These are phyloP conservation scores for Sesbania bispinosa DNA, from an alignment of 306 rosid species.

Conservation along the genomic window DNA sequence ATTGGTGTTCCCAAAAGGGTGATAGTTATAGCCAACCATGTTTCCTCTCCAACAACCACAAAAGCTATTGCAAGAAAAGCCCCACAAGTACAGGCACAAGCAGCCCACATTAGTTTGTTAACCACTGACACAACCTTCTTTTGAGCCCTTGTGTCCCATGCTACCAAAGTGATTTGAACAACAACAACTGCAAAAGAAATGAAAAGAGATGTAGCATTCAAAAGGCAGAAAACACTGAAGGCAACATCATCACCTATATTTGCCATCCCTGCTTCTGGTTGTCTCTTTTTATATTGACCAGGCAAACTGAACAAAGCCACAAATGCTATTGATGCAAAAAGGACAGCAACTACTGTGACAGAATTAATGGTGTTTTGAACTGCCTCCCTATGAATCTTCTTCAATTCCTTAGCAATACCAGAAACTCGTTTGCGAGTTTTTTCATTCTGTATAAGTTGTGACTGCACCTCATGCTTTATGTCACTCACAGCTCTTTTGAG, in stretches of 20 bases:
- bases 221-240: constrained; percentile 68
- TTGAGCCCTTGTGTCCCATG: constrained; percentile 95
- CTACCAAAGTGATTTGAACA: constrained; percentile 96
- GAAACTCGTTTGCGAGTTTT: constrained; percentile 73
- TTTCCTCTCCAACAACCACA: constrained; percentile 68
- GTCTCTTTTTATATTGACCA: constrained; percentile 47
- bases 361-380: constrained; percentile 85
- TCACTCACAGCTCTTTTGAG: constrained; percentile 93
- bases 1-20: constrained; percentile 73
- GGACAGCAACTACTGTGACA: constrained; percentile 80
- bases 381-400: constrained; percentile 87
- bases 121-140: constrained; percentile 85
- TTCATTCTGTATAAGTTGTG: constrained; percentile 72
- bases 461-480: constrained; percentile 83
- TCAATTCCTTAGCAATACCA: constrained; percentile 85
- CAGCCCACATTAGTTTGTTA: constrained; percentile 93
- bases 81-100: constrained; percentile 84
- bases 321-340: constrained; percentile 91
- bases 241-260: constrained; percentile 48
- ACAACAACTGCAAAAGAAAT: constrained; percentile 90
- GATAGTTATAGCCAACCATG: constrained; percentile 75
- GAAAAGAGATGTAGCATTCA: constrained; percentile 80
- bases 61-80: constrained; percentile 78
- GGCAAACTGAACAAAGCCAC: constrained; percentile 92
- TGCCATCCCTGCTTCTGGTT: constrained; percentile 56